Evolutionary conservation across 257 asterid species (phyloP), one percentile per base, ranked within the genome.

Genomic region (Solanum ossicruentum): DNA sequence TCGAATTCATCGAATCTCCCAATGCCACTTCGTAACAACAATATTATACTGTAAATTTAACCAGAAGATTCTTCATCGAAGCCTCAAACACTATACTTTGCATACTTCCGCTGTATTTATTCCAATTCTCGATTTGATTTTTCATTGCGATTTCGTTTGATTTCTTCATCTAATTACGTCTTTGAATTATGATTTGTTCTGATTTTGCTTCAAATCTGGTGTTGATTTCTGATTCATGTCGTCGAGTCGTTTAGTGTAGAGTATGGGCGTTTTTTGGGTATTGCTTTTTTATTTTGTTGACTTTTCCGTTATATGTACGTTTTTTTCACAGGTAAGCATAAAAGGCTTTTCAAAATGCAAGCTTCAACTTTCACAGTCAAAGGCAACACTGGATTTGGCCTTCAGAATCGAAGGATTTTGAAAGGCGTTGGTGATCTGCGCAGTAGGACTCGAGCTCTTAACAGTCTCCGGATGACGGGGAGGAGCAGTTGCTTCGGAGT

Each of bases 401-500:
- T 89, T 52, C 88, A 57, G 16, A 88, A 73, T 69, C 91, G 91
- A 10, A 83, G 92, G 86, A 78, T 80, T 87, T 87, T 87, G 28
- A 81, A 80, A 45, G 88, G 88, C 58, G 61, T 67, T 58, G 82
- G 69, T 13, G 88, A 77, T 26, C 82, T 81, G 52, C 79, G 88
- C 82, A 89, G 83, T 51, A 85, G 69, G 54, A 84, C 49, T 80
- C 69, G 51, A 56, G 88, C 85, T 13, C 36, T 70, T 39, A 69
- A 78, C 58, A 49, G 80, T 80, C 81, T 87, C 87, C 84, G 88
- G 84, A 86, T 87, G 93, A 54, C 89, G 12, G 89, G 84, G 82
- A 88, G 90, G 86, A 86, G 43, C 26, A 77, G 86, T 84, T 91
- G 94, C 86, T 89, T 91, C 49, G 94, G 92, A 67, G 71, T 90